Conservation (phyloP, 179 eudicot genomes). For the Beta macrorhiza region DNA sequence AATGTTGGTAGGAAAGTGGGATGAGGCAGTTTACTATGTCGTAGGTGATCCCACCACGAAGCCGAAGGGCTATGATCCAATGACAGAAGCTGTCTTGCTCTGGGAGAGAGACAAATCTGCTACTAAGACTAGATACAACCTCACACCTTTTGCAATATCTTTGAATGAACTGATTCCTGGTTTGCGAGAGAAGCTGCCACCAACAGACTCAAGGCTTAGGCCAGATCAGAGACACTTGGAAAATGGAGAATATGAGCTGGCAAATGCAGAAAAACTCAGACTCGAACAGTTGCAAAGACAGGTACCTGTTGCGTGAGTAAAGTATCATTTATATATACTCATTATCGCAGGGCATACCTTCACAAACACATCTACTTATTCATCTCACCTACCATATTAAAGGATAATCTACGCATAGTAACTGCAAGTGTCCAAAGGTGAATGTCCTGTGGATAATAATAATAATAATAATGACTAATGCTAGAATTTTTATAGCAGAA, state of each 20-base stretch:
- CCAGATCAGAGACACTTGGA: slow-evolving; percentile 97
- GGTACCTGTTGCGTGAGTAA: slow-evolving; percentile 38
- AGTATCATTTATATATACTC: slow-evolving; percentile 7
- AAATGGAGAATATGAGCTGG: slow-evolving; percentile 93
- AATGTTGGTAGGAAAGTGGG: slow-evolving; percentile 95
- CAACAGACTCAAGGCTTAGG: slow-evolving; percentile 92
- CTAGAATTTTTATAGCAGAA: too few relatives aligned
- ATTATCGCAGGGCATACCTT: not conserved
- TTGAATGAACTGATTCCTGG: slow-evolving; percentile 88
- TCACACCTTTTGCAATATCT: slow-evolving; percentile 90
- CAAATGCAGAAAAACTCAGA: slow-evolving; percentile 90
- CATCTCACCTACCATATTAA: not conserved
- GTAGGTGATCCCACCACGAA: slow-evolving; percentile 83
- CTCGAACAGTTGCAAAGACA: slow-evolving; percentile 95
- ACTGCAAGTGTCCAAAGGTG: not conserved
- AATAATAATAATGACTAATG: not conserved
- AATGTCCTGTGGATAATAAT: not conserved
- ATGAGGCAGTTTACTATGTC: slow-evolving; percentile 96
- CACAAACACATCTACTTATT: not conserved
- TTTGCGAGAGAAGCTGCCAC: slow-evolving; percentile 73
- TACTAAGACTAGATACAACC: slow-evolving; percentile 81
- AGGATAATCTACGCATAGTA: slow-evolving; percentile 3
- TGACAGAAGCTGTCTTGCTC: slow-evolving; percentile 87
- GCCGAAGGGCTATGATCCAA: slow-evolving; percentile 97
- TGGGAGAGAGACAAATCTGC: slow-evolving; percentile 89